phyloP scores from a whole-genome alignment of 2,329 filamentous ascomycete species.

The Verticillium nonalfalfae region DNA sequence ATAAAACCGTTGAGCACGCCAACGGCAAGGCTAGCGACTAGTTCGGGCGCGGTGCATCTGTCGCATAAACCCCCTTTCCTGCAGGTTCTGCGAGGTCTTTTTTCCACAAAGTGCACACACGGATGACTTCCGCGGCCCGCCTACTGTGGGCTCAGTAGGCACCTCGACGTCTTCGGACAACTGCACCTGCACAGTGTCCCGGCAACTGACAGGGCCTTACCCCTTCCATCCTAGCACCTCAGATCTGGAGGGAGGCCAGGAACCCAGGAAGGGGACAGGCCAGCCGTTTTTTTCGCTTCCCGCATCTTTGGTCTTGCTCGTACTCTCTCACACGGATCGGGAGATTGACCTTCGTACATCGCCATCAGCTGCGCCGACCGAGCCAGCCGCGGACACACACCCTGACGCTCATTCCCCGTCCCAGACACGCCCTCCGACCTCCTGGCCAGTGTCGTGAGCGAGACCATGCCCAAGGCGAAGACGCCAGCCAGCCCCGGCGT shows the following conservation, averaged over 20 bases:
- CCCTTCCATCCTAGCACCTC: no score
- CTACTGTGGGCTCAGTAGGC: neutral
- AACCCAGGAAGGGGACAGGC: neutral
- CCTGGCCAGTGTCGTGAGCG: neutral
- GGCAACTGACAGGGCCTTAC: neutral
- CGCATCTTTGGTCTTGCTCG: neutral
- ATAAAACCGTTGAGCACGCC: neutral
- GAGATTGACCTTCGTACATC: neutral
- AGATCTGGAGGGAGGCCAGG: no score
- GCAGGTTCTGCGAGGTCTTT: neutral
- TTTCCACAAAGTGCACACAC: neutral
- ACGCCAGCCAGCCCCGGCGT: neutral
- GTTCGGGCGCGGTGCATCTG: neutral
- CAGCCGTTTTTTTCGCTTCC: neutral
- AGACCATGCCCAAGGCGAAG: conserved; percentile 12
- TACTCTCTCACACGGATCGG: neutral
- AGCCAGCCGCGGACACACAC: neutral
- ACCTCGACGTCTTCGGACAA: neutral
- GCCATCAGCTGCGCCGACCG: neutral
- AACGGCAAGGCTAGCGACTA: neutral
- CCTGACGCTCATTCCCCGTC: neutral
- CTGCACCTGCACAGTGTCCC: neutral
- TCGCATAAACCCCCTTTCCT: neutral
- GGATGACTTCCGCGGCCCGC: conserved; percentile 1
- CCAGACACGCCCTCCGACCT: neutral